These are phyloP conservation scores for Acacia pycnantha DNA, from an alignment of 331 rosid species.

Conservation along the genomic window DNA sequence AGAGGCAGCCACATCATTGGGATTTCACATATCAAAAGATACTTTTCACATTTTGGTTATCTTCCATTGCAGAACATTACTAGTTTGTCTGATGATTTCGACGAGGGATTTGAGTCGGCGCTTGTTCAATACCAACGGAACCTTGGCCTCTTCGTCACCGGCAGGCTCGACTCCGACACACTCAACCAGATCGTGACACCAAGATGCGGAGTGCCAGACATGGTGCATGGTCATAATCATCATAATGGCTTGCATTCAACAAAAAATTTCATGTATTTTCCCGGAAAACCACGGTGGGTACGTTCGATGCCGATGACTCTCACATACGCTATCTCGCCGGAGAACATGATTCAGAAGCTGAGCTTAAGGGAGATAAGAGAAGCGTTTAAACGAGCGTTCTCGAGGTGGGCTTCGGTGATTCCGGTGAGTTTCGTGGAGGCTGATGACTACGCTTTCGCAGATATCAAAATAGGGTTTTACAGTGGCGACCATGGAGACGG, in stretches of 20 bases:
- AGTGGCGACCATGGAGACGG: constrained; percentile 81
- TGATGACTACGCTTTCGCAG: constrained; percentile 44
- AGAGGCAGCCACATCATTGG: constrained; percentile 31
- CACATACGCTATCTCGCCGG: constrained; percentile 60
- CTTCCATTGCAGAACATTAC: constrained; percentile 7
- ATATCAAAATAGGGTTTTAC: constrained; percentile 72
- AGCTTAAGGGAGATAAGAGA: constrained; percentile 37
- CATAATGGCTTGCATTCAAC: constrained; percentile 28
- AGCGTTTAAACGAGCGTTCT: constrained; percentile 50
- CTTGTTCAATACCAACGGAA: constrained; percentile 41
- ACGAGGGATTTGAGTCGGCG: constrained; percentile 36
- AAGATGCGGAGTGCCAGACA: constrained; percentile 54
- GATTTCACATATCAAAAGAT: constrained; percentile 45
- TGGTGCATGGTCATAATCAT: background rate
- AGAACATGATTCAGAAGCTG: constrained; percentile 36
- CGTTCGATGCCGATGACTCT: constrained; percentile 63
- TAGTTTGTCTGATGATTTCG: constrained; percentile 33
- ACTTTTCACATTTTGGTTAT: constrained; percentile 53
- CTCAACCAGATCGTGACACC: constrained; percentile 44
- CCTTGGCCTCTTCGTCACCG: constrained; percentile 53
- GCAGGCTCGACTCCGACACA: constrained; percentile 48
- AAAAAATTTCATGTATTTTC: constrained; percentile 50
- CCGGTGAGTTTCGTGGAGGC: constrained; percentile 63
- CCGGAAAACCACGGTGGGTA: constrained; percentile 73
- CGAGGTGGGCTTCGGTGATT: constrained; percentile 65